Conservation (phyloP, 257 asterid species). For the Prunella vulgaris region DNA sequence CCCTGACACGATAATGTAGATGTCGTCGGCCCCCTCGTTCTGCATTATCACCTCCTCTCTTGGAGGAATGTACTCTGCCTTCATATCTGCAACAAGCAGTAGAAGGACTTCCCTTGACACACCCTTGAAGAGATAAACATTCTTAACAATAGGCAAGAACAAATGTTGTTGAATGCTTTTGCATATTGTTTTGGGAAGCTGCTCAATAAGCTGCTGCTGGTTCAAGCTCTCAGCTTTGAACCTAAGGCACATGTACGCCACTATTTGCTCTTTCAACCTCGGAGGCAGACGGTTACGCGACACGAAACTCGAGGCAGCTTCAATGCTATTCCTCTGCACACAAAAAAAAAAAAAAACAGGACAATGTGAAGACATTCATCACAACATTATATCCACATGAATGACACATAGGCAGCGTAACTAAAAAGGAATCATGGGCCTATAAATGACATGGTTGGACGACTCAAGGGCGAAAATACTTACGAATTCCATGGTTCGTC, state of each 20-base stretch:
- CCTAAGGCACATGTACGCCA: constrained; percentile 83
- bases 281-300: constrained; percentile 68
- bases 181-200: constrained; percentile 73
- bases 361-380: too few species aligned
- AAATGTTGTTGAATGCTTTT: constrained; percentile 67
- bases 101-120: constrained; percentile 61
- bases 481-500: constrained; percentile 93
- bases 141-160: constrained; percentile 69
- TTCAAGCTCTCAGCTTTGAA: constrained; percentile 88
- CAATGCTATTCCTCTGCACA: constrained; percentile 69
- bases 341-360: not conserved
- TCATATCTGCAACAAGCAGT: constrained; percentile 74
- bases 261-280: constrained; percentile 70
- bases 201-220: constrained; percentile 83
- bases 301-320: constrained; percentile 83
- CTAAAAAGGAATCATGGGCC: too few species aligned
- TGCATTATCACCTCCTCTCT: constrained; percentile 85
- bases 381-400: too few species aligned
- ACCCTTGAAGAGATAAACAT: constrained; percentile 73
- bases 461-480: constrained; percentile 3
- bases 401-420: too few species aligned
- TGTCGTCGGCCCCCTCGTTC: constrained; percentile 75
- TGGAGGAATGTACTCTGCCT: constrained; percentile 86
- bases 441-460: too few species aligned
- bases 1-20: constrained; percentile 86